Conservation (phyloP, 306 rosid genomes). For the Quercus dentata region DNA sequence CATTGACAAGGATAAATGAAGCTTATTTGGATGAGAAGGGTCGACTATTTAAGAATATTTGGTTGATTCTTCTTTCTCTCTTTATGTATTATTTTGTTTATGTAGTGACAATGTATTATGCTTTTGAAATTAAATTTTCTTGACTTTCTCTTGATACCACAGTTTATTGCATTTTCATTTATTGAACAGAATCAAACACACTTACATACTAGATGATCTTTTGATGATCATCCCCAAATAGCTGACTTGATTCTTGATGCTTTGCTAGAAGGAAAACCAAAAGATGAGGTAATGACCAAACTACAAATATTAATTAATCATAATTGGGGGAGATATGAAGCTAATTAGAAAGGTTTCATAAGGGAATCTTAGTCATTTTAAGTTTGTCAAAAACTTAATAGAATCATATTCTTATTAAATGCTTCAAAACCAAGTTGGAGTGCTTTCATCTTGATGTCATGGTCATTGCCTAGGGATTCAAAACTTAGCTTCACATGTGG, state of each 20-base stretch:
- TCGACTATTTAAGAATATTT: constrained; percentile 79
- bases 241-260: constrained; percentile 66
- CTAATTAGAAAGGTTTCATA: neutral
- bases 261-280: constrained; percentile 91
- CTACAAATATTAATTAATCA: neutral
- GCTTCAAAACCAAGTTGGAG: neutral
- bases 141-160: neutral
- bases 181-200: constrained; percentile 77
- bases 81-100: neutral
- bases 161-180: constrained; percentile 15
- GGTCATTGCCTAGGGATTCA: neutral
- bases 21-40: constrained; percentile 82
- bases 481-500: too few species aligned
- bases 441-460: neutral
- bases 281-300: constrained; percentile 59
- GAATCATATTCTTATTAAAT: neutral
- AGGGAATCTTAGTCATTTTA: neutral
- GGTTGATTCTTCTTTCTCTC: constrained; percentile 34
- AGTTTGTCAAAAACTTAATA: neutral
- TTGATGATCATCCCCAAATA: constrained; percentile 78
- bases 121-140: constrained; percentile 1
- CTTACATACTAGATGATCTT: constrained; percentile 86
- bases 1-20: constrained; percentile 88
- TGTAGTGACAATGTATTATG: neutral
- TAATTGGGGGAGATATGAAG: constrained; percentile 10